A percentile compares a stretch with the other conserved stretches of the same genome.
phyloP scores from a whole-genome alignment of 1,284 basidiomycete genomes.

The Irpex rosettiformis region DNA sequence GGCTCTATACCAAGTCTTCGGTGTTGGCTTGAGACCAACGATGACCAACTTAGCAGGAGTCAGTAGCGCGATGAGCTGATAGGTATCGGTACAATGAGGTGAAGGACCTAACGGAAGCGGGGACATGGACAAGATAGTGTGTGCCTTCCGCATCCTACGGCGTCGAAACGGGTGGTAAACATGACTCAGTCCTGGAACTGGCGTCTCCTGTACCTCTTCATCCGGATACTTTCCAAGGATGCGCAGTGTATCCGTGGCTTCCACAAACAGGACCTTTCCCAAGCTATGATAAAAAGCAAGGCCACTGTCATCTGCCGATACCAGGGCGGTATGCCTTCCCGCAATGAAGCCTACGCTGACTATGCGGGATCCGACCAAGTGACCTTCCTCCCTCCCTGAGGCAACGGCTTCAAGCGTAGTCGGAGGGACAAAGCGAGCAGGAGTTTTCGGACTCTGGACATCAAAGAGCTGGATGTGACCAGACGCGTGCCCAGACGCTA shows the following conservation, averaged over 20 bases:
- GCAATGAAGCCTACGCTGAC: slow-evolving; percentile 90
- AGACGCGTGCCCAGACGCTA: slow-evolving; percentile 85
- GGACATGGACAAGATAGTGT: slow-evolving; percentile 73
- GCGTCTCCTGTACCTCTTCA: slow-evolving; percentile 31
- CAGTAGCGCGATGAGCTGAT: slow-evolving; percentile 83
- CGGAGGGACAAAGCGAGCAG: slow-evolving; percentile 72
- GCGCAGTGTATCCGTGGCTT: slow-evolving; percentile 91
- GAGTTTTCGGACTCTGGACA: slow-evolving; percentile 63
- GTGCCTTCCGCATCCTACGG: slow-evolving; percentile 38
- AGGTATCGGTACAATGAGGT: slow-evolving; percentile 78
- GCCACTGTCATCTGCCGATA: slow-evolving; percentile 89
- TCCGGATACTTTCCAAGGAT: slow-evolving; percentile 90
- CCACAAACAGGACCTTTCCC: slow-evolving; percentile 93
- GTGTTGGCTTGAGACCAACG: slow-evolving; percentile 88
- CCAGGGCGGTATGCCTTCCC: slow-evolving; percentile 88
- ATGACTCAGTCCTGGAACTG: slow-evolving; percentile 8
- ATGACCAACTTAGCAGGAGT: slow-evolving; percentile 91
- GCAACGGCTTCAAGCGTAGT: slow-evolving; percentile 63
- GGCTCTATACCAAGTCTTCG: slow-evolving; percentile 90
- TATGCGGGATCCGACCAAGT: slow-evolving; percentile 84
- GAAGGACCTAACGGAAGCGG: slow-evolving; percentile 82
- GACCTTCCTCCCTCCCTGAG: slow-evolving; percentile 90
- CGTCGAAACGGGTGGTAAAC: slow-evolving; percentile 27
- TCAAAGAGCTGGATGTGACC: slow-evolving; percentile 91
- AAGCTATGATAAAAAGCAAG: slow-evolving; percentile 95